phyloP scores from a whole-genome alignment of 2,329 filamentous ascomycete genomes.

The Colletotrichum sp. region DNA sequence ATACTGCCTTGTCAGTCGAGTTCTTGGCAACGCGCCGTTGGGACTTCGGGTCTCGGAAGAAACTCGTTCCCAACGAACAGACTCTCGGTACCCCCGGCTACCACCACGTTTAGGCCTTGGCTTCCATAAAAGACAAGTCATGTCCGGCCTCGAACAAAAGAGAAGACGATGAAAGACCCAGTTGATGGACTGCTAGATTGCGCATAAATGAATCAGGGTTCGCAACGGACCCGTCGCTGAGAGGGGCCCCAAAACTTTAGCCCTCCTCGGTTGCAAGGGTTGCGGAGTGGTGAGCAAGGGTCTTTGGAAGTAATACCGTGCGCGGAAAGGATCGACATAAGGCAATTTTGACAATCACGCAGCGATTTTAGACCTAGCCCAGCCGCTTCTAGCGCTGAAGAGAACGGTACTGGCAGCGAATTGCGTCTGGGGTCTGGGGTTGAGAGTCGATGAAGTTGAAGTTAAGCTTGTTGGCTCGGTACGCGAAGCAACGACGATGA shows the following conservation, averaged over 20 bases:
- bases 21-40: not conserved
- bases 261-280: not conserved
- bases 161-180: not conserved
- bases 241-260: not conserved
- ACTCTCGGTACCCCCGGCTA: not conserved
- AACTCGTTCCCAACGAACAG: not conserved
- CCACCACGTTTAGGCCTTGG: not conserved
- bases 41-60: not conserved
- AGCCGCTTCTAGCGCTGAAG: not conserved
- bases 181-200: not conserved
- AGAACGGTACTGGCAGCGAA: not conserved
- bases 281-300: not conserved
- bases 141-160: not conserved
- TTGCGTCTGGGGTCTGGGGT: not conserved
- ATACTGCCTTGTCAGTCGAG: not conserved
- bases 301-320: not conserved
- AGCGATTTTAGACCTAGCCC: not conserved
- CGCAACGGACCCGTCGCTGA: not conserved
- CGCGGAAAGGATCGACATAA: not conserved
- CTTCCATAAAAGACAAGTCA: not conserved
- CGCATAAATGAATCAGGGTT: conserved; percentile 11
- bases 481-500: not conserved
- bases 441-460: not conserved
- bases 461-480: not conserved
- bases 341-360: not conserved